Base-by-base conservation (phyloP, 495 filamentous ascomycete species). In the Podospora comata region DNA sequence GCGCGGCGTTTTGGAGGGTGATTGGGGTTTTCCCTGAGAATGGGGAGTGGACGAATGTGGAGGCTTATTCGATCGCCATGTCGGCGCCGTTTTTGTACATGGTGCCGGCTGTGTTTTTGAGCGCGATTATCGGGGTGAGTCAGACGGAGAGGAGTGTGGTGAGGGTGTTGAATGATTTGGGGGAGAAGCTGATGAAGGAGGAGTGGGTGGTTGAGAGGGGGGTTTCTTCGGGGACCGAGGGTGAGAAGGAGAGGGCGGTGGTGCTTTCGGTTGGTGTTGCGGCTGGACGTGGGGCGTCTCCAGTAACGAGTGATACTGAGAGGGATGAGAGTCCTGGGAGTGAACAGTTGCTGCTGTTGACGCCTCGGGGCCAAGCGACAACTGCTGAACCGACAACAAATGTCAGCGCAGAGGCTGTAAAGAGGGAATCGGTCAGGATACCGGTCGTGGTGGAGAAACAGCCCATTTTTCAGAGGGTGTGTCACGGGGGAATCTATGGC, bases 1-100 rank as follows among this genome's bases (percentile, higher is more conserved):
- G 61, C 26, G 69, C 65, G 13, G 69, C 69, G 16, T 71, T 62
- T 62, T 71, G 69, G 69, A 57, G 69, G 23, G 56, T 68, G 2
- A 58, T 62, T 44, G 69, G 66, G 34, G 58, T 67, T 1, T 2
- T 18, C n/a, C 62, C 69, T 6, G 57, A 71, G 30, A 57, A 18
- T 19, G 60, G 63, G 23, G 26, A 44, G 4, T 71, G 69, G 69
- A 63, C 53, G 18, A 71, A 71, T 30, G 59, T 71, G 65, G 69
- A 71, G 48, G 69, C 69, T 2, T 71, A 71, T 57, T 67, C 69
- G 18, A 71, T 71, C 44, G 69, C 69, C 58, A 71, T 71, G 57
- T 71, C 69, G 5, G 69, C 69, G 4, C 69, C 69, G 0, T 71
- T 71, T 54, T 56, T 71, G 28, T 57, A 67, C 32, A 30, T 65